phyloP scores from a whole-genome alignment of 306 rosid genomes.

The Quercus berberidifolia region DNA sequence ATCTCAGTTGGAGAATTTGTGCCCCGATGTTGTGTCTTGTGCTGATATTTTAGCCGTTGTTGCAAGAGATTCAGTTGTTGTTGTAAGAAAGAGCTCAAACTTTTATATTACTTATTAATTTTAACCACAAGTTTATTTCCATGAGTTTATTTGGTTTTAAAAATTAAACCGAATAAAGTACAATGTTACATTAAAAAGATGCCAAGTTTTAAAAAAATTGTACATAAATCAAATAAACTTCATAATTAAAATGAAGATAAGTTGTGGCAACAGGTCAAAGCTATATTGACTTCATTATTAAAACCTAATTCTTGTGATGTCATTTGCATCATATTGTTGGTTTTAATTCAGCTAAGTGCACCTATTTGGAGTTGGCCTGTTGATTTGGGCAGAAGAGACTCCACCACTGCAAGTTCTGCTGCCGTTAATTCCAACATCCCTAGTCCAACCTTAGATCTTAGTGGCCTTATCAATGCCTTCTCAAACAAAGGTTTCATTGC shows the following conservation, averaged over 20 bases:
- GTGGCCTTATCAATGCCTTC: conserved; percentile 40
- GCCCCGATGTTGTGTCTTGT: conserved; percentile 59
- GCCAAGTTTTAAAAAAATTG: no score
- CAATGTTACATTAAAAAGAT: no score
- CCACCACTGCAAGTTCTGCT: conserved; percentile 59
- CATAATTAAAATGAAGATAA: no score
- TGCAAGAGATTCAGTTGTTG: not conserved
- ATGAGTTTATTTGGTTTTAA: no score
- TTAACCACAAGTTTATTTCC: no score
- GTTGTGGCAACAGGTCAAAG: no score
- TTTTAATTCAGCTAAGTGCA: conserved; percentile 51
- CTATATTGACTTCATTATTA: not conserved
- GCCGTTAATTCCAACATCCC: conserved; percentile 51
- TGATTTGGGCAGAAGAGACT: conserved; percentile 66
- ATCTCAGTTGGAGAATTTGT: conserved; percentile 39
- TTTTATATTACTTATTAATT: no score
- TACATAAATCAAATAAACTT: no score
- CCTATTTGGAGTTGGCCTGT: conserved; percentile 36
- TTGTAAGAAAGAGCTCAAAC: not conserved
- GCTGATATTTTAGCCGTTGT: conserved; percentile 50
- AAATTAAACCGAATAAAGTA: no score
- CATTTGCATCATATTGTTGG: not conserved
- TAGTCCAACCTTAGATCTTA: conserved; percentile 31
- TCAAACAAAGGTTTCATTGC: conserved; percentile 52
- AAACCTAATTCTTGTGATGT: not conserved